phyloP scores from a whole-genome alignment of 176 grass and related monocot genomes.

The Aegilops umbellulata region DNA sequence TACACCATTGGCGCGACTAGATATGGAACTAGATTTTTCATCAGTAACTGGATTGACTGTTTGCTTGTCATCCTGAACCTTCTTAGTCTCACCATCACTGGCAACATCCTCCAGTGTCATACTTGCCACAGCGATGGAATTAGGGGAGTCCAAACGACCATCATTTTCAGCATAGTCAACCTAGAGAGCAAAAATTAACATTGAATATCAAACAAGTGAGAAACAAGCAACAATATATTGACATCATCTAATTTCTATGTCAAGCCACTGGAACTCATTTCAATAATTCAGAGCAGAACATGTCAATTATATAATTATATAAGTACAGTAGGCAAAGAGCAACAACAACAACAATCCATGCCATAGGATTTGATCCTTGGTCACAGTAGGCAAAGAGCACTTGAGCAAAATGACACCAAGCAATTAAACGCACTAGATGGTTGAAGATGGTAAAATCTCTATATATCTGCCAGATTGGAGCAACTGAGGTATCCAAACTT shows the following conservation, averaged over 20 bases:
- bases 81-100: constrained; percentile 9
- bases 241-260: neutral
- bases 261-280: neutral
- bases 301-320: neutral
- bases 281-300: neutral
- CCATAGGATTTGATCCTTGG: too few species aligned
- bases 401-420: neutral
- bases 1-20: constrained; percentile 8
- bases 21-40: constrained; percentile 19
- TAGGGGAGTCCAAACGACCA: constrained; percentile 58
- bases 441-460: neutral
- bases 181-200: constrained; percentile 34
- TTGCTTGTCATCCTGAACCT: constrained; percentile 5
- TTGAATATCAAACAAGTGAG: neutral
- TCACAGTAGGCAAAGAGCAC: neutral
- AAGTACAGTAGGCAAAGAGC: neutral
- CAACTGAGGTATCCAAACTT: neutral
- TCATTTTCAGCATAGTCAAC: constrained; percentile 44
- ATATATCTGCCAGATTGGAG: neutral
- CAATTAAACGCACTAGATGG: neutral
- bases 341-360: too few species aligned
- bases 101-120: constrained; percentile 53
- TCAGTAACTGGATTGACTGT: constrained; percentile 5
- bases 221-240: neutral
- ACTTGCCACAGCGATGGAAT: constrained; percentile 54